phyloP scores from a whole-genome alignment of 345 rosid genomes.

The Lepidium didymum region DNA sequence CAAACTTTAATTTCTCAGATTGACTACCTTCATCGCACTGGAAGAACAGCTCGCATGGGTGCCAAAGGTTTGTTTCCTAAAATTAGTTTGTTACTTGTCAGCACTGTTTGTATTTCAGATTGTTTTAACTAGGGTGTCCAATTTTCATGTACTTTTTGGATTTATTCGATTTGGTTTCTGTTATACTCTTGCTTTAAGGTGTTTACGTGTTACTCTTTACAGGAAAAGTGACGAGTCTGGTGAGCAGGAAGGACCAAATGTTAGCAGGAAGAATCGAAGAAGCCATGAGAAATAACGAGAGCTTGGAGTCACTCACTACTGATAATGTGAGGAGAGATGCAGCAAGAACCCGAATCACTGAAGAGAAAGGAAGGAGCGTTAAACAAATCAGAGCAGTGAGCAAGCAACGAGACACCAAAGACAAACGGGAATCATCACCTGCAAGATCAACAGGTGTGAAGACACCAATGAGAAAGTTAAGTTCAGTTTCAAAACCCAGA shows the following conservation, averaged over 20 bases:
- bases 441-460: constrained; percentile 16
- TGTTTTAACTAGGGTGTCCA: not conserved
- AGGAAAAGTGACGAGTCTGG: constrained; percentile 91
- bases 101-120: not conserved
- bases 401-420: constrained; percentile 35
- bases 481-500: constrained; percentile 27
- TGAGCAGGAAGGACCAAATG: constrained; percentile 48
- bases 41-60: constrained; percentile 98
- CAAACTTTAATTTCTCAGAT: constrained; percentile 38
- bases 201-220: constrained; percentile 12
- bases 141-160: too few species aligned
- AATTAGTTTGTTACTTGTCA: not conserved
- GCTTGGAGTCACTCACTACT: constrained; percentile 64
- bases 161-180: not conserved
- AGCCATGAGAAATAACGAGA: constrained; percentile 75
- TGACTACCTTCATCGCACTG: constrained; percentile 95
- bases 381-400: constrained; percentile 39
- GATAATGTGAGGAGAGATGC: constrained; percentile 60
- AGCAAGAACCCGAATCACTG: constrained; percentile 57
- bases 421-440: constrained; percentile 11
- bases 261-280: constrained; percentile 71
- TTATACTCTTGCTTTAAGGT: not conserved
- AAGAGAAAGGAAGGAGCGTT: constrained; percentile 49
- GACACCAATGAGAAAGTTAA: constrained; percentile 28
- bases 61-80: constrained; percentile 62